These are phyloP conservation scores for Myrica gale DNA, from an alignment of 306 rosid species.

Conservation along the genomic window DNA sequence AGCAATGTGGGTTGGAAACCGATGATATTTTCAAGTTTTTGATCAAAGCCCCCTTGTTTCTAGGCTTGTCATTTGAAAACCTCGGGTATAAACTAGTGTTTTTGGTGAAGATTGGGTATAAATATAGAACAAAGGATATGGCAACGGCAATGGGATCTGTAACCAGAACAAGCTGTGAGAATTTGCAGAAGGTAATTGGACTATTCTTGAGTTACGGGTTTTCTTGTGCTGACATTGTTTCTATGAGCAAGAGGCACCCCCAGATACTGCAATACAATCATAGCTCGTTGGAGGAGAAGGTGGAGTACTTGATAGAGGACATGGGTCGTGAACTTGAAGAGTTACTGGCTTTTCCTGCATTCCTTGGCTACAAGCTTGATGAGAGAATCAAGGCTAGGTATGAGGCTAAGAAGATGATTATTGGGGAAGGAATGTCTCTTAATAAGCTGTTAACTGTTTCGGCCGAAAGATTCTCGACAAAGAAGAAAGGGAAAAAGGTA, in stretches of 20 bases:
- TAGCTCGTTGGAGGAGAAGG: constrained; percentile 58
- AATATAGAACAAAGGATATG: constrained; percentile 56
- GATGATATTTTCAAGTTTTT: constrained; percentile 66
- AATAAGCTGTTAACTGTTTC: constrained; percentile 69
- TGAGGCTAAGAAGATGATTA: constrained; percentile 47
- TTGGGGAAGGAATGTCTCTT: constrained; percentile 55
- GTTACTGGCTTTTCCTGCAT: constrained; percentile 69
- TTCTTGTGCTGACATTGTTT: constrained; percentile 52
- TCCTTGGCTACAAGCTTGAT: constrained; percentile 71
- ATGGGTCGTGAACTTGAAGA: constrained; percentile 71
- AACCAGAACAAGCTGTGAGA: constrained; percentile 64
- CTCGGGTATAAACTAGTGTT: constrained; percentile 53
- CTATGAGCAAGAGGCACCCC: constrained; percentile 81
- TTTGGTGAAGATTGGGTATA: constrained; percentile 72
- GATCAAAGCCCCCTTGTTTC: constrained; percentile 66
- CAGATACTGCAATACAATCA: constrained; percentile 69
- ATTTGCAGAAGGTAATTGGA: constrained; percentile 63
- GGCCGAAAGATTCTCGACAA: constrained; percentile 39
- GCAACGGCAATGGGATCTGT: constrained; percentile 57
- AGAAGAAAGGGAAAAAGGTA: constrained; percentile 24
- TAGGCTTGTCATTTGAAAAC: constrained; percentile 62
- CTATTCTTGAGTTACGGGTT: constrained; percentile 61
- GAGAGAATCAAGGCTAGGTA: constrained; percentile 74
- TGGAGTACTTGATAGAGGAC: constrained; percentile 64
- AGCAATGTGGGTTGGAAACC: constrained; percentile 64